Conservation (phyloP, 306 rosid genomes). For the Corylus heterophylla region DNA sequence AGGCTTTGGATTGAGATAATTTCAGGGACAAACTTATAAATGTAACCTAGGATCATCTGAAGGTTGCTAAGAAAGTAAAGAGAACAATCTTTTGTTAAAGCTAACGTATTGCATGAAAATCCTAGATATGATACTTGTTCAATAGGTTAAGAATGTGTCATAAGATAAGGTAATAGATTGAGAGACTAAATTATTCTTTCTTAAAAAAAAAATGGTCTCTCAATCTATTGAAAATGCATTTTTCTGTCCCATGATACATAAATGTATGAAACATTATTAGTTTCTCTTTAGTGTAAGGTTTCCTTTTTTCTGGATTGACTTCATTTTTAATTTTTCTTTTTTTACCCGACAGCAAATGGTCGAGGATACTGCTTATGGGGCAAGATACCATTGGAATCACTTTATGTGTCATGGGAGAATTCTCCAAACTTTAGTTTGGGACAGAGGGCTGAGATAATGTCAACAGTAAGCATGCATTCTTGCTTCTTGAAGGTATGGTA, state of each 20-base stretch:
- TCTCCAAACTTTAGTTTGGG: conserved; percentile 59
- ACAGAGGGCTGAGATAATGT: conserved; percentile 58
- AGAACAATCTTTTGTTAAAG: neutral
- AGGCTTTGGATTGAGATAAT: neutral
- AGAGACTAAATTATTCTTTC: too few relatives aligned
- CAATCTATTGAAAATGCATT: neutral
- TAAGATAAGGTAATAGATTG: neutral
- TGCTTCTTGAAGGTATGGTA: conserved; percentile 67
- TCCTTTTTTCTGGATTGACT: conserved; percentile 9
- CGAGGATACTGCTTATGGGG: conserved; percentile 65
- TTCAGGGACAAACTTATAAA: neutral
- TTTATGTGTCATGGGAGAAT: conserved; percentile 54
- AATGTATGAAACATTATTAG: neutral
- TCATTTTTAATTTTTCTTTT: conserved; percentile 21
- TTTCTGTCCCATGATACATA: neutral
- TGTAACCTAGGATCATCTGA: neutral
- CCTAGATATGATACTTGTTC: neutral
- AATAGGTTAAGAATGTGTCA: neutral
- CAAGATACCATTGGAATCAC: conserved; percentile 61
- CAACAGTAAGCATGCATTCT: conserved; percentile 54
- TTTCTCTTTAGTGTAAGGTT: neutral
- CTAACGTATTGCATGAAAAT: neutral
- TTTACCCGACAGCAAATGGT: conserved; percentile 43
- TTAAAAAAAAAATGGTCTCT: neutral
- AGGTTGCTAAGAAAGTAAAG: neutral